These are phyloP conservation scores for Pseudozyma hubeiensis DNA, from an alignment of 1,284 basidiomycete genomes.

Conservation along the genomic window DNA sequence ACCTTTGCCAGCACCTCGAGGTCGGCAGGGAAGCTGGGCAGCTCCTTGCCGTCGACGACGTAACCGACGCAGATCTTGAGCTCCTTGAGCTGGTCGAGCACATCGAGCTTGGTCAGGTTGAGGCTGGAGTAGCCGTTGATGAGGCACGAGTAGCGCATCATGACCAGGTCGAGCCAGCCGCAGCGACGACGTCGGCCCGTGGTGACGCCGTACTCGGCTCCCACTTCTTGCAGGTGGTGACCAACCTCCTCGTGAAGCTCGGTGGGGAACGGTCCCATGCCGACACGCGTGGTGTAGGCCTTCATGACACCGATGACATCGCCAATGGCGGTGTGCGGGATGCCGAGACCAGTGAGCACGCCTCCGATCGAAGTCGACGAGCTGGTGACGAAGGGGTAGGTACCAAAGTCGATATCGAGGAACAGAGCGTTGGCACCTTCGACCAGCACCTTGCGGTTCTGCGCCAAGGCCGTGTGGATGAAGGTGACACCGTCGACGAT, in stretches of 20 bases:
- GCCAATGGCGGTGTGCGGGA: conserved; percentile 88
- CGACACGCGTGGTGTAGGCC: conserved; percentile 97
- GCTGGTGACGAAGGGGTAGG: conserved; percentile 96
- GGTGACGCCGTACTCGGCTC: conserved; percentile 89
- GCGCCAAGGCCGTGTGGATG: conserved; percentile 80
- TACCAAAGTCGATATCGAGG: conserved; percentile 98
- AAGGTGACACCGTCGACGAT: conserved; percentile 88
- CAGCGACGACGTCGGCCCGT: conserved; percentile 92
- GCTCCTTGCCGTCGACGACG: conserved; percentile 79
- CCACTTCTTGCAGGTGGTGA: conserved; percentile 90
- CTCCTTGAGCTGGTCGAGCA: conserved; percentile 85
- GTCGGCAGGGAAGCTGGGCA: conserved; percentile 92
- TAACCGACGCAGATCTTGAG: conserved; percentile 91
- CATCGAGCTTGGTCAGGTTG: conserved; percentile 96
- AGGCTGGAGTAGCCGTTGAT: conserved; percentile 96
- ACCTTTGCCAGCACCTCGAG: conserved; percentile 84
- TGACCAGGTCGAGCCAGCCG: conserved; percentile 97
- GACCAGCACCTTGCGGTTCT: conserved; percentile 84
- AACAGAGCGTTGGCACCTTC: conserved; percentile 98
- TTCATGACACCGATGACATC: conserved; percentile 92
- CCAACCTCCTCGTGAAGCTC: conserved; percentile 91
- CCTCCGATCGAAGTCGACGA: conserved; percentile 93
- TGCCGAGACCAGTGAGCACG: conserved; percentile 93
- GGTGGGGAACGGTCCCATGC: conserved; percentile 95
- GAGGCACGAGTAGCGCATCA: conserved; percentile 88